phyloP scores from a whole-genome alignment of 805 yeast species.

The Grigorovia humatica region DNA sequence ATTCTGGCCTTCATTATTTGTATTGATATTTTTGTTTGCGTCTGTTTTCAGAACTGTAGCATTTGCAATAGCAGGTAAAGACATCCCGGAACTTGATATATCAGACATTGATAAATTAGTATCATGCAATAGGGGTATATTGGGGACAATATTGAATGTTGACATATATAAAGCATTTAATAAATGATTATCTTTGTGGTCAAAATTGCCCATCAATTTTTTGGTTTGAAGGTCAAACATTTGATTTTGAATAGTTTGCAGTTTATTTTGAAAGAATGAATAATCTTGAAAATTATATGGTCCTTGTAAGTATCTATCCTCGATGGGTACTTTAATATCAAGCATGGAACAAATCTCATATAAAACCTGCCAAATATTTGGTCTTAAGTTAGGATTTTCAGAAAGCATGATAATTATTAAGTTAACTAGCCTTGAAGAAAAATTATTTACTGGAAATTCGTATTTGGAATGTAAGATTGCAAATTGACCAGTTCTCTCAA shows the following conservation, averaged over 20 bases:
- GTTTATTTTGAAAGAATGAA: conserved; percentile 37
- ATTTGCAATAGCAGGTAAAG: background rate
- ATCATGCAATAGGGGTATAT: conserved; percentile 12
- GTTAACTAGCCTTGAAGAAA: conserved; percentile 62
- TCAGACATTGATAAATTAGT: background rate
- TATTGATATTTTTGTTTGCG: background rate
- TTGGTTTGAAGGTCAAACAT: conserved; percentile 22
- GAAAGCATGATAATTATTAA: conserved; percentile 72
- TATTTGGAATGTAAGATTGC: conserved; percentile 82
- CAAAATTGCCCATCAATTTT: conserved; percentile 7
- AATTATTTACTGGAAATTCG: conserved; percentile 67
- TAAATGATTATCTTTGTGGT: conserved; percentile 11
- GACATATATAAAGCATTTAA: conserved; percentile 20
- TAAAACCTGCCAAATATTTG: conserved; percentile 76
- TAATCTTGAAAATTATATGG: conserved; percentile 48
- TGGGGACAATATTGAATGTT: conserved; percentile 24
- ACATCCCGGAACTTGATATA: background rate
- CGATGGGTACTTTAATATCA: conserved; percentile 35
- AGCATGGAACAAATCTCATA: conserved; percentile 51
- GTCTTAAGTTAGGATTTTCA: conserved; percentile 75
- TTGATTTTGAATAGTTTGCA: conserved; percentile 23
- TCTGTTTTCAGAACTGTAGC: background rate
- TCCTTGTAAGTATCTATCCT: conserved; percentile 36
- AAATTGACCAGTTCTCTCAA: conserved; percentile 72
- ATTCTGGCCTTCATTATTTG: background rate